Evolutionary conservation across 1,139 yeast species (phyloP).

Genomic region (Kodamaea sp.): DNA sequence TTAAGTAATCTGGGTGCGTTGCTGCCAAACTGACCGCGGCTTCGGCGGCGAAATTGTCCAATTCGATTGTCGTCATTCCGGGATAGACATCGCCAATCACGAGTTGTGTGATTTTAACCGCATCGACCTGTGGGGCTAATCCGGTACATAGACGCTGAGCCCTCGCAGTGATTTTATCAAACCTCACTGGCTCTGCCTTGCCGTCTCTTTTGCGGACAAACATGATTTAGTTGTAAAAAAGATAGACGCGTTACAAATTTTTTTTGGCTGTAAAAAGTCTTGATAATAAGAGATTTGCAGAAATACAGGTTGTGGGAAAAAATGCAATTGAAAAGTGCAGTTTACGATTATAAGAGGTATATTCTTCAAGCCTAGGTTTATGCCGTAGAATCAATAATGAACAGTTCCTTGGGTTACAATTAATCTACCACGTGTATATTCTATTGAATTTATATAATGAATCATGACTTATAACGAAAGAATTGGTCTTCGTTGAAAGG

Average conservation of each 20-base stretch:
- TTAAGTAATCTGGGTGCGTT: slow-evolving; percentile 93
- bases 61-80: slow-evolving; percentile 92
- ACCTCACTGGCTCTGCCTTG: slow-evolving; percentile 70
- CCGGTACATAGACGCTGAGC: slow-evolving; percentile 67
- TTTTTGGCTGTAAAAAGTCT: slow-evolving; percentile 7
- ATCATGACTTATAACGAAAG: slow-evolving; percentile 4
- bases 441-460: not conserved
- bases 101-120: slow-evolving; percentile 84
- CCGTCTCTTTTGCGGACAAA: slow-evolving; percentile 67
- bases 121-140: slow-evolving; percentile 76
- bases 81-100: slow-evolving; percentile 90
- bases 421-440: not conserved
- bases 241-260: slow-evolving; percentile 1
- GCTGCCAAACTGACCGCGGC: slow-evolving; percentile 98
- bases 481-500: slow-evolving; percentile 1
- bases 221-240: slow-evolving; percentile 23
- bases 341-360: too few relatives aligned
- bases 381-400: too few relatives aligned
- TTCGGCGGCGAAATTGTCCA: slow-evolving; percentile 92
- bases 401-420: too few relatives aligned
- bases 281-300: not conserved
- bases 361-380: too few relatives aligned
- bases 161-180: slow-evolving; percentile 48
- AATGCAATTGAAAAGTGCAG: not conserved
- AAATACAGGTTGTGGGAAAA: not conserved